These are phyloP conservation scores for Wickerhamomyces alni DNA, from an alignment of 805 yeast species.

Conservation along the genomic window DNA sequence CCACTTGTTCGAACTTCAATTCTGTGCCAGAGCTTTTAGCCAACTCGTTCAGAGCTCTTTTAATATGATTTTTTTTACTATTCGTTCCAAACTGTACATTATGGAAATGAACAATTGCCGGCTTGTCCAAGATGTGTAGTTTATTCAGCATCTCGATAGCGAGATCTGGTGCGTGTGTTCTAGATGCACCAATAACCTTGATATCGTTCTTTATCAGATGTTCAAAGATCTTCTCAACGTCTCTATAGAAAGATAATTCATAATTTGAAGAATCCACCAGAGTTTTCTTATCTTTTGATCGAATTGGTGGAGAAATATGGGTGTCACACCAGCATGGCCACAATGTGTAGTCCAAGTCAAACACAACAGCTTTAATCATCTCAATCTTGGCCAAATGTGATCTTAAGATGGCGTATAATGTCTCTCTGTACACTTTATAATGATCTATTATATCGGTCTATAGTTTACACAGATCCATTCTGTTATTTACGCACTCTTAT, in stretches of 20 bases:
- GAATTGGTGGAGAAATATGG: neutral
- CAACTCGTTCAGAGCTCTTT: slow-evolving; percentile 50
- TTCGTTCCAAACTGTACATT: slow-evolving; percentile 67
- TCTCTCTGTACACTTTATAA: too few species aligned
- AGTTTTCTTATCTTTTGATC: neutral
- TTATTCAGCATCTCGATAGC: slow-evolving; percentile 57
- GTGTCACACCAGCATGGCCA: slow-evolving; percentile 43
- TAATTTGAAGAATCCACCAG: slow-evolving; percentile 36
- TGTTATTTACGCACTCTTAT: too few species aligned
- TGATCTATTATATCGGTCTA: too few species aligned
- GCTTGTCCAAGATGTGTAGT: slow-evolving; percentile 46
- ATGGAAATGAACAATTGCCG: slow-evolving; percentile 48
- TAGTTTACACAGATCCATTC: too few species aligned
- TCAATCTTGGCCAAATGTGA: too few species aligned
- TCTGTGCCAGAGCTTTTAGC: slow-evolving; percentile 34
- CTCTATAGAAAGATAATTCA: slow-evolving; percentile 52
- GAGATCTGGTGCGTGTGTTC: slow-evolving; percentile 75
- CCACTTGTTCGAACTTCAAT: slow-evolving; percentile 35
- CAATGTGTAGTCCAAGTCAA: slow-evolving; percentile 70
- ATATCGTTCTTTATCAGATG: slow-evolving; percentile 45
- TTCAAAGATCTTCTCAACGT: slow-evolving; percentile 57
- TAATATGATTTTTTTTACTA: slow-evolving; percentile 46
- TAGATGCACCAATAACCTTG: slow-evolving; percentile 61
- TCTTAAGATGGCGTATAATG: too few species aligned
- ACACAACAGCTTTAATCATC: slow-evolving; percentile 52